Evolutionary conservation across 768 basidiomycete genomes (phyloP).

Genomic region (Hydnomerulius pinastri): DNA sequence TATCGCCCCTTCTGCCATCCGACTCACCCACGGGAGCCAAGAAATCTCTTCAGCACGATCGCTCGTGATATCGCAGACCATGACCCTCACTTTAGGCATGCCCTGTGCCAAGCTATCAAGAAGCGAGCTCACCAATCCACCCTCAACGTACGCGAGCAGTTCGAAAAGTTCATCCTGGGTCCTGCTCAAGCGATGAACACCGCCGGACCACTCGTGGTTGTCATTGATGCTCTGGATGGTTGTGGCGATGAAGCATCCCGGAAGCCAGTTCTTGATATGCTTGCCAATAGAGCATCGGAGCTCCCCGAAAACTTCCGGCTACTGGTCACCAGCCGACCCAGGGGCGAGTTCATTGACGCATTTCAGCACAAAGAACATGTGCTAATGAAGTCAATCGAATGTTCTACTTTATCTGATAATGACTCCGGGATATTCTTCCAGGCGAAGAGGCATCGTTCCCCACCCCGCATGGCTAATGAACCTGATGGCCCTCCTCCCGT

Average conservation of each 20-base stretch:
- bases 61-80: conserved; percentile 25
- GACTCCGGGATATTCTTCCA: background rate
- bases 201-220: conserved; percentile 24
- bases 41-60: conserved; percentile 23
- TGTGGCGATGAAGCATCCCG: conserved; percentile 8
- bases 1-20: background rate
- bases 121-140: conserved; percentile 2
- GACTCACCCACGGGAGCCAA: conserved; percentile 2
- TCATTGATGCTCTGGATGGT: conserved; percentile 29
- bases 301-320: conserved; percentile 13
- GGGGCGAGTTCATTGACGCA: conserved; percentile 5
- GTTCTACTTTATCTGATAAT: background rate
- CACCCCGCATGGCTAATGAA: too few relatives aligned
- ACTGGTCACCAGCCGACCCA: conserved; percentile 15
- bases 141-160: conserved; percentile 9
- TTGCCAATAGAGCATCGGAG: conserved; percentile 3
- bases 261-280: conserved; percentile 15
- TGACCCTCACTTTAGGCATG: conserved; percentile 10
- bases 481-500: too few relatives aligned
- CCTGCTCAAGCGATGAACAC: conserved; percentile 13
- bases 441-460: background rate
- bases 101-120: conserved; percentile 6
- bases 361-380: conserved; percentile 6
- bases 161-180: conserved; percentile 20
- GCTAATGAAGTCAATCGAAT: background rate